These are phyloP conservation scores for Solanum lignicaule DNA, from an alignment of 257 asterid species.

Conservation along the genomic window DNA sequence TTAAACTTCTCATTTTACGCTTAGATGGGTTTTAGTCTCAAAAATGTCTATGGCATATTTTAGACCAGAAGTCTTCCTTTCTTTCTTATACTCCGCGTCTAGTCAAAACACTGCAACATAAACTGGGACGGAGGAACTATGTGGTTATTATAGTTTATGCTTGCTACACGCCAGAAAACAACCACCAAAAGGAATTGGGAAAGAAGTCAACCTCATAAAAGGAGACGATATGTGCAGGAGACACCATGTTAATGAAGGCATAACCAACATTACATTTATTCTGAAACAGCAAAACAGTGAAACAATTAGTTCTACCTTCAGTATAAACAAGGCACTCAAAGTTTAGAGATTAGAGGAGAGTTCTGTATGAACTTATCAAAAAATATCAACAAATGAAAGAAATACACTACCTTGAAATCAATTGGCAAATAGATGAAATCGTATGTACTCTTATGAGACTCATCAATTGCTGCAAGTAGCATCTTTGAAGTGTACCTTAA, in stretches of 20 bases:
- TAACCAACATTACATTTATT: constrained; percentile 97
- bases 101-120: background rate
- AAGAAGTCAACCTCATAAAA: constrained; percentile 59
- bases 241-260: constrained; percentile 92
- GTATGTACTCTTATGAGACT: constrained; percentile 80
- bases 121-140: background rate
- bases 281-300: constrained; percentile 26
- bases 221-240: constrained; percentile 71
- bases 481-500: constrained; percentile 89
- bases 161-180: background rate
- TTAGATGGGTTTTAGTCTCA: background rate
- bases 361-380: background rate
- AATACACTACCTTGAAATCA: constrained; percentile 74
- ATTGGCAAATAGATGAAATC: constrained; percentile 94
- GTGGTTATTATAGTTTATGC: background rate
- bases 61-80: background rate
- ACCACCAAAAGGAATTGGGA: background rate
- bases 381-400: background rate
- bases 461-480: constrained; percentile 92
- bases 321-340: background rate
- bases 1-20: background rate
- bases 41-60: background rate
- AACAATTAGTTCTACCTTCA: background rate
- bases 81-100: background rate
- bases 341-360: background rate